These are phyloP conservation scores for Hygrophila difformis DNA, from an alignment of 257 asterid genomes.

Conservation along the genomic window DNA sequence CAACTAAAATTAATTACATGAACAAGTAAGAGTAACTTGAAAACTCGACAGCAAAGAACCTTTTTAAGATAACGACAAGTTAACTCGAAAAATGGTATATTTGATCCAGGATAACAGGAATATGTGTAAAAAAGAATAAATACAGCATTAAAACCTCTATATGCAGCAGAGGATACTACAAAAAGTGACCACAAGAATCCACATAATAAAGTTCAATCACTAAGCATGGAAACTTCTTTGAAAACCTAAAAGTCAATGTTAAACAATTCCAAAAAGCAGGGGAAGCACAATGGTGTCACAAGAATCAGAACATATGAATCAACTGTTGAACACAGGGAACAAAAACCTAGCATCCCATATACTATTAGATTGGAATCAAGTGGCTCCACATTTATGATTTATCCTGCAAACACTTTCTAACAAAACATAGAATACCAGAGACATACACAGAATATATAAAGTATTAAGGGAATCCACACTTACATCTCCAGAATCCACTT, in stretches of 20 bases:
- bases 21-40: too few relatives aligned
- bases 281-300: slow-evolving; percentile 12
- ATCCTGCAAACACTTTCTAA: slow-evolving; percentile 25
- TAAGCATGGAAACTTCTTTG: background rate
- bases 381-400: slow-evolving; percentile 22
- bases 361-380: slow-evolving; percentile 7
- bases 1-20: too few relatives aligned
- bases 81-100: too few relatives aligned
- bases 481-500: too few relatives aligned
- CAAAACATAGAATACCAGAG: slow-evolving; percentile 18
- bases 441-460: slow-evolving; percentile 17
- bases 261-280: slow-evolving; percentile 13
- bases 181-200: too few relatives aligned
- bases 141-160: too few relatives aligned
- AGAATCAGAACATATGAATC: slow-evolving; percentile 30
- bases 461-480: slow-evolving; percentile 18
- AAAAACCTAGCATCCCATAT: background rate
- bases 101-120: too few relatives aligned
- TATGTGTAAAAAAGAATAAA: too few relatives aligned
- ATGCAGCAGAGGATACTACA: too few relatives aligned
- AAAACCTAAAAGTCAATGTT: slow-evolving; percentile 1
- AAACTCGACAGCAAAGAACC: too few relatives aligned
- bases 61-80: too few relatives aligned
- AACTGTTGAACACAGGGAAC: slow-evolving; percentile 18
- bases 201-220: slow-evolving; percentile 10